phyloP scores from a whole-genome alignment of 2,329 filamentous ascomycete species.

The Celoporthe dispersa region DNA sequence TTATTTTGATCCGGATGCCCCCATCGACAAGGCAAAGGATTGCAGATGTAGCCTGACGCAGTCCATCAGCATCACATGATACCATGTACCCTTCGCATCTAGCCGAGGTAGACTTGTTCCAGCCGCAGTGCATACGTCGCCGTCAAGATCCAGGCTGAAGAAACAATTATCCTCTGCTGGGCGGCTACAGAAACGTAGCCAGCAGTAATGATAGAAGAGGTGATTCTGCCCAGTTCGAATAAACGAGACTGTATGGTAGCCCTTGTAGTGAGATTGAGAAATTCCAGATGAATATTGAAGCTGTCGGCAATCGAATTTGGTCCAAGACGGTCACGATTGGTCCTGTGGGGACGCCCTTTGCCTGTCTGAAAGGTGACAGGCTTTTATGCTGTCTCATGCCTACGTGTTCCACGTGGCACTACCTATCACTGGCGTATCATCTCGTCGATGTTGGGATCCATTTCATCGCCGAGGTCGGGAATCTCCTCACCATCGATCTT shows the following conservation, averaged over 20 bases:
- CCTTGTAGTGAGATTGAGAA: not conserved
- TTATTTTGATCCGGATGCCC: not conserved
- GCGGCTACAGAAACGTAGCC: not conserved
- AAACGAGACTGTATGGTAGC: not conserved
- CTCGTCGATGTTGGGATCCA: conserved; percentile 61
- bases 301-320: not conserved
- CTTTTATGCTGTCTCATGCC: not conserved
- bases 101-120: not conserved
- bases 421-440: conserved; percentile 47
- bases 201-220: not conserved
- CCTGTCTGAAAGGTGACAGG: not conserved
- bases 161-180: not conserved
- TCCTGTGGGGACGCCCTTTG: not conserved
- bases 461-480: conserved; percentile 59
- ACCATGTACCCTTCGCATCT: not conserved
- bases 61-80: not conserved
- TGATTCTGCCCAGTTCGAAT: not conserved
- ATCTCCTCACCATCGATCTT: conserved; percentile 59
- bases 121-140: not conserved
- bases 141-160: not conserved
- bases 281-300: not conserved
- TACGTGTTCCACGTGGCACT: not conserved
- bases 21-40: not conserved
- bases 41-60: not conserved
- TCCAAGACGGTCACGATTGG: not conserved